Base-by-base conservation (phyloP, 768 basidiomycete genomes). In the Artomyces pyxidatus region DNA sequence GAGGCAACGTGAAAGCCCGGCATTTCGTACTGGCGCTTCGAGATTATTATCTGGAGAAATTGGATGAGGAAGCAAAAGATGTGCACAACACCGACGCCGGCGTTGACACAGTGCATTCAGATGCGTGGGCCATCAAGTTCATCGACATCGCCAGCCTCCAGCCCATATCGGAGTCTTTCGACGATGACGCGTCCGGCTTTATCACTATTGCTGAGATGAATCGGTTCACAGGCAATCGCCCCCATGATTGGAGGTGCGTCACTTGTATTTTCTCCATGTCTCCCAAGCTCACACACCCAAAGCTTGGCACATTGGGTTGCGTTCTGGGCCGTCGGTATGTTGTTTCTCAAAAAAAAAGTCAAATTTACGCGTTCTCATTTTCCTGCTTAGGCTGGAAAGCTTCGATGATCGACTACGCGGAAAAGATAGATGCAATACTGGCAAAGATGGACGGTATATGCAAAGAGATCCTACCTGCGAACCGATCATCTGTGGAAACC, bases 131-230 rank as follows among this genome's bases (percentile, higher is more conserved):
- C 7, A 43, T 66, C 14, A 52, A 55, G 23, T 39, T 38, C 35
- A 27, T 65, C 39, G 53, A 50, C 40, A 43, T 59, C 4, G 53
- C 47, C 6, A 52, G 55, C 19, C 28, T 63, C 6, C 59, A 59
- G 42, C 49, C 56, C 1, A 62, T 65, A 17, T 40, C 56, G 41
- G 68, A 67, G 43, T 64, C 64, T 11, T 58, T 68, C 43, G 67
- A 69, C 45, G 61, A 64, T 23, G 65, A 69, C 43, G 59, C 60
- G 3, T 66, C 64, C 0, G 66, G 67, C 3, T 67, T 61, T 42
- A 60, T 63, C 46, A 62, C 61, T 1, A 58, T 67, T 16, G 28
- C 49, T 2, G 66, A 69, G 45, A 60, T 66, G 16, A 69, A 69
- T 45, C 43, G 39, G 0, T 66, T 69, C 41, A 64, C 63, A 3